Base-by-base conservation (phyloP, 2,329 filamentous ascomycete genomes). In the Clarireedia hainanense region DNA sequence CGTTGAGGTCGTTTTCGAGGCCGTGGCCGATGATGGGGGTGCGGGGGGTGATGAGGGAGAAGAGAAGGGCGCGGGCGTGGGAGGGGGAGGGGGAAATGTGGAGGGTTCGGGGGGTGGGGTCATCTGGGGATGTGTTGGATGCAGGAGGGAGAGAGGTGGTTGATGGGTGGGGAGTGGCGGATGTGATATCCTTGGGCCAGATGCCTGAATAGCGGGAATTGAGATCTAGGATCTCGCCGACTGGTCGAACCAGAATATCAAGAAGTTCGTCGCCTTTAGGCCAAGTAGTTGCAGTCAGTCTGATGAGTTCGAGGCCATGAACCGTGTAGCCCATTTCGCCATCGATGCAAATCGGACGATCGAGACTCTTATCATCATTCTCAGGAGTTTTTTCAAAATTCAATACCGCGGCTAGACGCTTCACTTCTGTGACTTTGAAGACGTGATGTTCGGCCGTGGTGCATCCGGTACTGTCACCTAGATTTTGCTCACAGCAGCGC, bases 251-350 rank as follows among this genome's bases (percentile, higher is more conserved):
- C 0, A 97, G 79, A 0, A 96, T 79, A 67, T 99, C 94, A 5
- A 97, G 74, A 0, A 99, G 71, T 52, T 80, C 78, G 52, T 84
- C 80, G 20, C 89, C 88, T 7, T 78, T 75, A 0, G 92, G 92
- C 91, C 94, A 99, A 9, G 86, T 83, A 3, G 92, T 86, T 5
- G 89, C 91, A 0, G 94, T 97, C 3, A 99, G 72, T 7, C 94
- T 89, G 56, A 97, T 85, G 17, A 99, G 79, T 70, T 99, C 94
- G 61, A 97, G 75, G 0, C 95, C 94, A 50, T 86, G 72, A 0
- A 89, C 88, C 0, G 95, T 99, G 68, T 95, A 97, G 4, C 89
- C 89, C 94, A 99, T 99, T 69, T 99, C 94, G 66, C 94, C 97
- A 69, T 99, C 94, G 65, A 99, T 92, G 61, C 84, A 87, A 10